Percentiles rank a stretch among this genome's conserved stretches.
Evolutionary conservation across 805 yeast species (phyloP).

Genomic region (Limtongia smithiae): DNA sequence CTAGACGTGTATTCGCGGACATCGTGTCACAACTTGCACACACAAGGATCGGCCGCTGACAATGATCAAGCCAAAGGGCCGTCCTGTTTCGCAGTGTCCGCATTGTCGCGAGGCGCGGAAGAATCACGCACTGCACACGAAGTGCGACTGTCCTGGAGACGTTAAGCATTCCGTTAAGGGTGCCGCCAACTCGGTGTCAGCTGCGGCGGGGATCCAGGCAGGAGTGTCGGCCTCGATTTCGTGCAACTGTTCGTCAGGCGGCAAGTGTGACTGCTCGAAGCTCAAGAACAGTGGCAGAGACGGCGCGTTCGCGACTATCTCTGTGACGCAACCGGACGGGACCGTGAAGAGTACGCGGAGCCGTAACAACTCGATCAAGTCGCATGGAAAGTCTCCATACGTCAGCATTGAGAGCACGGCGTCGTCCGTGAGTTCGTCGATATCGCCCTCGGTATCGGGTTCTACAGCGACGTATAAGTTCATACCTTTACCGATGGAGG

Average conservation of each 20-base stretch:
- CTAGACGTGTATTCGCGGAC: conserved; percentile 79
- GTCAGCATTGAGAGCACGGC: too few relatives aligned
- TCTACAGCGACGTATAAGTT: too few relatives aligned
- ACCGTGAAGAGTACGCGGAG: not conserved
- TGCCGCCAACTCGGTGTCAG: too few relatives aligned
- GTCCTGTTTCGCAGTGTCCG: conserved; percentile 88
- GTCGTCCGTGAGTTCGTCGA: too few relatives aligned
- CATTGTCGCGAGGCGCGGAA: conserved; percentile 79
- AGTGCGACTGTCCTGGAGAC: conserved; percentile 55
- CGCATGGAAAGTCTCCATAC: not conserved
- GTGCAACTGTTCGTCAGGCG: conserved; percentile 15
- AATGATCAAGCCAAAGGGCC: conserved; percentile 93
- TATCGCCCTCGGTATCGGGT: too few relatives aligned
- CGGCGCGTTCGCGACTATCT: not conserved
- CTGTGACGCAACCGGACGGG: too few relatives aligned
- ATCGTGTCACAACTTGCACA: conserved; percentile 87
- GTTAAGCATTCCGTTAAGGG: conserved; percentile 34
- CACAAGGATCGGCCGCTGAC: conserved; percentile 88
- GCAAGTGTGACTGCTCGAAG: conserved; percentile 22
- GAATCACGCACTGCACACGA: conserved; percentile 59
- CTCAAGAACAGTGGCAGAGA: conserved; percentile 25
- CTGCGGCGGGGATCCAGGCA: not conserved
- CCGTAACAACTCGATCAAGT: not conserved
- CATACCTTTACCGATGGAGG: too few relatives aligned
- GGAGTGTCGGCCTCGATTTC: not conserved